phyloP scores from a whole-genome alignment of 371 early-diverging fungal genomes.

The Rhizopus sp. region DNA sequence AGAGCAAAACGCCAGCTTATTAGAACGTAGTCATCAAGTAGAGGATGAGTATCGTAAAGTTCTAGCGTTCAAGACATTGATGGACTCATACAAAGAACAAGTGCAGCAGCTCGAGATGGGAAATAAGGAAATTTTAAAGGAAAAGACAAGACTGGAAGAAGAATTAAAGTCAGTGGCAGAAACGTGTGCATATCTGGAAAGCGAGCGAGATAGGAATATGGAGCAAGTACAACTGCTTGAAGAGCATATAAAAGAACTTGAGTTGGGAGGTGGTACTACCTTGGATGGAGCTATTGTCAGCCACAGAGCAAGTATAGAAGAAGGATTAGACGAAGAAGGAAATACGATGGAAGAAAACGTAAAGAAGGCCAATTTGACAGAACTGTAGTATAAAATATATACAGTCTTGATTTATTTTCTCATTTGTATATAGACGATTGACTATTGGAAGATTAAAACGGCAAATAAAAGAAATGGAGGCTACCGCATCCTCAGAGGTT shows the following conservation, averaged over 20 bases:
- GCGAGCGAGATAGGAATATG: conserved; percentile 65
- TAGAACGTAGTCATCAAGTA: conserved; percentile 73
- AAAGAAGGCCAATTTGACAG: conserved; percentile 55
- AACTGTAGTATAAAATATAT: conserved; percentile 32
- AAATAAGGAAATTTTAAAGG: conserved; percentile 63
- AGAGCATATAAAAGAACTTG: conserved; percentile 82
- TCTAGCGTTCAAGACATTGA: conserved; percentile 71
- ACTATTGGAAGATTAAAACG: conserved; percentile 40
- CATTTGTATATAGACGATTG: conserved; percentile 26
- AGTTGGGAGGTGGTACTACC: conserved; percentile 59
- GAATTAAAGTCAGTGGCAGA: conserved; percentile 65
- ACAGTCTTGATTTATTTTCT: background rate
- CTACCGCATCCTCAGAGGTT: conserved; percentile 14
- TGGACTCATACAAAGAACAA: conserved; percentile 88
- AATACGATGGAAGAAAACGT: conserved; percentile 49
- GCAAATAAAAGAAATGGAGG: conserved; percentile 43
- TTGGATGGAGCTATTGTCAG: conserved; percentile 33
- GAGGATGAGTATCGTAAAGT: conserved; percentile 90
- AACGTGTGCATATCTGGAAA: conserved; percentile 65
- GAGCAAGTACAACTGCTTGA: conserved; percentile 82
- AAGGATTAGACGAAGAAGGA: conserved; percentile 23
- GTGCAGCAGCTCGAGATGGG: conserved; percentile 73
- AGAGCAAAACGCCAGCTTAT: conserved; percentile 75
- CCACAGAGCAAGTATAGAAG: conserved; percentile 43
- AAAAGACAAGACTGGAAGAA: conserved; percentile 69